Conservation (phyloP, 352 stramenopile species). For the Elongisporangium anandrum region DNA sequence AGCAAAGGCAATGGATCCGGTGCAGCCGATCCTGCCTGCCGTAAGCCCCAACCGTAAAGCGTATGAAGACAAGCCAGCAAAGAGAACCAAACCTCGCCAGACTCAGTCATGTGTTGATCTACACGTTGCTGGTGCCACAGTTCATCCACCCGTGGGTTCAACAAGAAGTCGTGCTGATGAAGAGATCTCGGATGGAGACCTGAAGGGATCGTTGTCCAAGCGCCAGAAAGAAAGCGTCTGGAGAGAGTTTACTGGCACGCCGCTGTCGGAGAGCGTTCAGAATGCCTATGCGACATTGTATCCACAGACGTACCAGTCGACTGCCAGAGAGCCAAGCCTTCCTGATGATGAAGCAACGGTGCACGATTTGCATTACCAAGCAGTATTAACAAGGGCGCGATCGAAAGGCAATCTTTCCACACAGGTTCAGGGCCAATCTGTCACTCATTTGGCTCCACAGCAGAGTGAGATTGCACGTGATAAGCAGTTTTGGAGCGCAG, state of each 20-base stretch:
- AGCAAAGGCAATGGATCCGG: background rate
- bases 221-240: slow-evolving; percentile 35
- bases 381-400: background rate
- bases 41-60: background rate
- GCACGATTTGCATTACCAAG: background rate
- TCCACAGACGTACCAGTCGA: slow-evolving; percentile 29
- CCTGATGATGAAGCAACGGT: background rate
- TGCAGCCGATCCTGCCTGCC: background rate
- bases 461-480: slow-evolving; percentile 18
- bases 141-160: background rate
- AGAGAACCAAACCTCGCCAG: background rate
- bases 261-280: slow-evolving; percentile 36
- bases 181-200: background rate
- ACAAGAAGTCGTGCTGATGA: background rate
- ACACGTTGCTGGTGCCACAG: background rate
- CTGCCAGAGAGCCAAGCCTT: background rate
- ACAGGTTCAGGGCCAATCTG: background rate
- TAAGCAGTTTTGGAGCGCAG: slow-evolving; percentile 61
- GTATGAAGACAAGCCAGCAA: background rate
- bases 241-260: slow-evolving; percentile 27
- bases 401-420: background rate
- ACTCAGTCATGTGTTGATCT: background rate
- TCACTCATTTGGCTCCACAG: background rate
- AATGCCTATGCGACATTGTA: slow-evolving; percentile 62
- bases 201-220: slow-evolving; percentile 20